Evolutionary conservation across 2,329 filamentous ascomycete genomes (phyloP), one percentile per base, ranked within the genome.

Genomic region (Aspergillus sclerotialis): DNA sequence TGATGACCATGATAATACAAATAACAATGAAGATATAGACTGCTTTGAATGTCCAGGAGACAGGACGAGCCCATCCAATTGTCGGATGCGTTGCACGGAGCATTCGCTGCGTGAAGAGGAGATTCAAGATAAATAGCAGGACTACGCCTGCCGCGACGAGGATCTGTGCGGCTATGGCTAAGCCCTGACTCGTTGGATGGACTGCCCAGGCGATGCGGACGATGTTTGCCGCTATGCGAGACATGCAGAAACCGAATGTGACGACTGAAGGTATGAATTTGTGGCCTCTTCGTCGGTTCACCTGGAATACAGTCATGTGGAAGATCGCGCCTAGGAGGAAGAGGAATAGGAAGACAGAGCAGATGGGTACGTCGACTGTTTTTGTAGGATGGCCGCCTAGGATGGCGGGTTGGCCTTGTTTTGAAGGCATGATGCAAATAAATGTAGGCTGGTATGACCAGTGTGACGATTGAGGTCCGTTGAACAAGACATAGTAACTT

Each of bases 71-170:
- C 84, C 85, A 90, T 38, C 84, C 86, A 19, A 86, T 55, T 2
- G 57, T 53, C 0, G 85, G 84, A 50, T 89, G 83, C 29, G 77
- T 75, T 4, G 82, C 82, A 35, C 87, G 75, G 12, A 92, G 60
- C 16, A 94, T 70, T 29, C 87, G 78, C 60, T 87, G 84, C 0
- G 80, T 64, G 53, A 89, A 84, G 50, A 92, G 64, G 27, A 93
- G 63, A 62, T 94, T 92, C 60, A 87, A 66, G 49, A 90, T 63
- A 59, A 84, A 90, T 16, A 93, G 65, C 6, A 93, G 60, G 21
- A 93, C 56, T 11, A 88, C 78, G 27, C 85, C 86, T 0, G 82
- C 80, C 28, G 79, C 76, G 37, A 85, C 75, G 48, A 92, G 79
- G 51, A 92, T 74, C 44, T 70, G 69, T 3, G 83, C 76, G 0